Evolutionary conservation across 768 basidiomycete species (phyloP), one percentile per base, ranked within the genome.

Genomic region (Mycena capillaripes): DNA sequence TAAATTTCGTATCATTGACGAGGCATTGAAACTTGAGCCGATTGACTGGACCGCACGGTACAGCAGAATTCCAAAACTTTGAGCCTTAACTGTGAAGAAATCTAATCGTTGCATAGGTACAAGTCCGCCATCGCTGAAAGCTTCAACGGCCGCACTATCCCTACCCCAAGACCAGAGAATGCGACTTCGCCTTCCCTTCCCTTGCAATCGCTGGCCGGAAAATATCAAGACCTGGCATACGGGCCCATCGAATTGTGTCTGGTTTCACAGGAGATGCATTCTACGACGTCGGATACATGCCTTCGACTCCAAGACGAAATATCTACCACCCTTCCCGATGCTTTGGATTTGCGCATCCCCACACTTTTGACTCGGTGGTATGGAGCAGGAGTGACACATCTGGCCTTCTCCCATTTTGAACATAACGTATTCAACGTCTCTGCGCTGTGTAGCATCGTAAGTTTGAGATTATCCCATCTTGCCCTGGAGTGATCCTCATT

Each of bases 11-110:
- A 58, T 81, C 46, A 52, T 81, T 0, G 80, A 82, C 44, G 62
- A 75, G 19, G 74, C 68, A 25, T 66, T 81, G 11, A 76, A 74
- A 1, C 67, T 80, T 25, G 50, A 69, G 3, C 38, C 69, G 0
- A 70, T 80, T 23, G 78, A 81, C 57, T 81, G 79, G 79, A 76
- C 66, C 21, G 53, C 30, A 17, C 74, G 76, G 78, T 76, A n/a
- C n/a, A n/a, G n/a, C n/a, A n/a, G n/a, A n/a, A n/a, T n/a, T n/a
- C n/a, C n/a, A n/a, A n/a, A n/a, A n/a, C n/a, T n/a, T n/a, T n/a
- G n/a, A n/a, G n/a, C n/a, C n/a, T n/a, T n/a, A n/a, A n/a, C 12
- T 12, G 36, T 12, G 34, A 3, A 7, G 14, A 59, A 67, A 23
- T 36, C 12, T 55, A 30, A 34, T 16, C 48, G 29, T 21, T 23